A percentile compares a stretch with the other conserved stretches of the same genome.
These are phyloP conservation scores for Pseudogymnoascus sp. DNA, from an alignment of 2,329 filamentous ascomycete species.

Conservation along the genomic window DNA sequence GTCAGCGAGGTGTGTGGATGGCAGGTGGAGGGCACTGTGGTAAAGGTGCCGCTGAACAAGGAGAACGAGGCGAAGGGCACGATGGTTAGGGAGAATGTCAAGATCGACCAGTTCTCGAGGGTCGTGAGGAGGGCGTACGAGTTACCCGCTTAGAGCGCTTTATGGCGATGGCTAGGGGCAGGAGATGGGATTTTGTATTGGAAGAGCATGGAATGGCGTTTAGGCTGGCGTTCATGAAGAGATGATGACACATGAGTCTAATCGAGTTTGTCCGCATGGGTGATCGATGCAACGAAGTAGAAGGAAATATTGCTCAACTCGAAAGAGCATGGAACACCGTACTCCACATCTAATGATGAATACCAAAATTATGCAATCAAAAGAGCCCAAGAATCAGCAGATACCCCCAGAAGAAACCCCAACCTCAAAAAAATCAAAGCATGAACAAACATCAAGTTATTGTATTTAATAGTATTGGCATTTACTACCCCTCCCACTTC, in stretches of 20 bases:
- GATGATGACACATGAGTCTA: slow-evolving; percentile 6
- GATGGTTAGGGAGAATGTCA: slow-evolving; percentile 91
- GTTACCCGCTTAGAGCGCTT: slow-evolving; percentile 51
- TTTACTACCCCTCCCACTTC: not conserved
- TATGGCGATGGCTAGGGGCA: not conserved
- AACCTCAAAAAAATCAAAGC: not conserved
- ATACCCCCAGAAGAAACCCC: not conserved
- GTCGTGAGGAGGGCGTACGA: slow-evolving; percentile 82
- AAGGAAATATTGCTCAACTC: slow-evolving; percentile 4
- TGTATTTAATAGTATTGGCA: no score
- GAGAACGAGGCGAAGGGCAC: slow-evolving; percentile 97
- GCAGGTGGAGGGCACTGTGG: slow-evolving; percentile 56
- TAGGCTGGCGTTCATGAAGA: slow-evolving; percentile 3
- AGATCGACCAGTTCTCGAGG: slow-evolving; percentile 74
- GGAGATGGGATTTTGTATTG: not conserved
- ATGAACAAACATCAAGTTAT: no score
- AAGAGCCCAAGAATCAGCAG: not conserved
- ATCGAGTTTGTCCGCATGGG: slow-evolving; percentile 2
- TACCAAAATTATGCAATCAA: slow-evolving; percentile 4
- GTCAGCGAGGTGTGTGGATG: slow-evolving; percentile 80
- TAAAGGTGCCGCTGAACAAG: slow-evolving; percentile 82
- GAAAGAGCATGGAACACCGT: slow-evolving; percentile 6
- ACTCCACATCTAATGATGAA: not conserved
- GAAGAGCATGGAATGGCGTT: slow-evolving; percentile 7
- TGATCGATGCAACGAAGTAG: slow-evolving; percentile 8